phyloP scores from a whole-genome alignment of 495 filamentous ascomycete genomes.

The Margaritispora aquatica region DNA sequence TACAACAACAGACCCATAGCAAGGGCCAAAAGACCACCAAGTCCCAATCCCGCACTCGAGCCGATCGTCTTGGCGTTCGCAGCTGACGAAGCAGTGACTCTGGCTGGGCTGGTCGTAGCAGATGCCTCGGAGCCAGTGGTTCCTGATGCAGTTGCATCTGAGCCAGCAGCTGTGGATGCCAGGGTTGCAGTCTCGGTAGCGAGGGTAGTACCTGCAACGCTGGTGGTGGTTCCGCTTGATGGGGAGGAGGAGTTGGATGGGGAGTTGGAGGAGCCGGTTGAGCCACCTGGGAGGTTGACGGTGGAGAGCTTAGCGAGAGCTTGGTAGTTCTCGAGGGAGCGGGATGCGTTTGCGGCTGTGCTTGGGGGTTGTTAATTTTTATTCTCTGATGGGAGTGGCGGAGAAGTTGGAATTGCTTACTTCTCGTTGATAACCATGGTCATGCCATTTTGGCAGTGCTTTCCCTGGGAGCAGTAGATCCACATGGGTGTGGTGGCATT shows the following conservation, averaged over 20 bases:
- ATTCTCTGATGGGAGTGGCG: background rate
- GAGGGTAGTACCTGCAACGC: background rate
- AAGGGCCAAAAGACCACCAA: slow-evolving; percentile 3
- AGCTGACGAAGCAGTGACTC: background rate
- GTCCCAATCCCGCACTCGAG: background rate
- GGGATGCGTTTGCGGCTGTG: slow-evolving; percentile 37
- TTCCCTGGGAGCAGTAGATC: slow-evolving; percentile 59
- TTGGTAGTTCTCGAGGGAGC: slow-evolving; percentile 45
- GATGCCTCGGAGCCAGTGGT: background rate
- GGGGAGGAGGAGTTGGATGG: background rate
- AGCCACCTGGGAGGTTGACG: slow-evolving; percentile 24
- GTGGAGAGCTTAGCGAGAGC: slow-evolving; percentile 34
- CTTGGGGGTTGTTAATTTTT: slow-evolving; percentile 13
- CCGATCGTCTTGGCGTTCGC: background rate
- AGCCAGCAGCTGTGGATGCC: background rate
- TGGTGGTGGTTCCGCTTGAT: background rate
- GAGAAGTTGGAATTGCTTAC: slow-evolving; percentile 34
- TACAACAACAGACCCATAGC: slow-evolving; percentile 2
- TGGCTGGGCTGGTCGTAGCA: background rate
- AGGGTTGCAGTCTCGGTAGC: background rate
- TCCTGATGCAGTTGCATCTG: background rate
- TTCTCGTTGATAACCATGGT: slow-evolving; percentile 62
- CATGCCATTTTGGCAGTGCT: slow-evolving; percentile 67
- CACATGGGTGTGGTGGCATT: slow-evolving; percentile 59
- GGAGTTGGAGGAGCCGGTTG: slow-evolving; percentile 7